Evolutionary conservation across 2,329 filamentous ascomycete species (phyloP).

Genomic region (Alternaria ventricosa): DNA sequence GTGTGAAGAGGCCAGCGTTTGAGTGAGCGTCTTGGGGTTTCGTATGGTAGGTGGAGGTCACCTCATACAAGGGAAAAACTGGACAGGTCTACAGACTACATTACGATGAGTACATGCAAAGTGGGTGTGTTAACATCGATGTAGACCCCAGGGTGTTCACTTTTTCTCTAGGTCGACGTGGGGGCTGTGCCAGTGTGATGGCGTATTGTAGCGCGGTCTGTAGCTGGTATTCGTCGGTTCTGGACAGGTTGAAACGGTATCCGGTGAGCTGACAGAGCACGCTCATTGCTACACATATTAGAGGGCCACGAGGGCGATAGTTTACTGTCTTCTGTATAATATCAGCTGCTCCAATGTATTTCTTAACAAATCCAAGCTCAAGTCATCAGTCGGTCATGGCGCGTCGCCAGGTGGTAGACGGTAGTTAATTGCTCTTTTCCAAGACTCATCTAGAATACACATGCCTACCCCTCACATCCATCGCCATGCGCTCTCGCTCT

Average conservation of each 20-base stretch:
- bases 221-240: background rate
- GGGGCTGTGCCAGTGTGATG: background rate
- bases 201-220: background rate
- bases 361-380: background rate
- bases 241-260: background rate
- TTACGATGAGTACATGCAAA: background rate
- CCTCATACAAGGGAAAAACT: background rate
- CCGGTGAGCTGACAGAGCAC: background rate
- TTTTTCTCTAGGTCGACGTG: background rate
- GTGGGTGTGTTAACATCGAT: background rate
- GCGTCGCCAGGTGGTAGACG: constrained; percentile 5
- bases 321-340: background rate
- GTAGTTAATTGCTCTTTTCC: constrained; percentile 34
- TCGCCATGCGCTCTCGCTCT: constrained; percentile 15
- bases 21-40: background rate
- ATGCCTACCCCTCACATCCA: constrained; percentile 27
- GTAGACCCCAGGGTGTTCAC: background rate
- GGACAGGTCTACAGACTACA: background rate
- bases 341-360: background rate
- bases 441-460: constrained; percentile 47
- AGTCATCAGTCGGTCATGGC: background rate
- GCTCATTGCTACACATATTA: background rate
- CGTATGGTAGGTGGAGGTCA: background rate
- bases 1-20: background rate
- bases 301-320: background rate